A percentile compares a stretch with the other conserved stretches of the same genome.
Conservation (phyloP, 108 stramenopile genomes). For the Asterionellopsis glacialis region DNA sequence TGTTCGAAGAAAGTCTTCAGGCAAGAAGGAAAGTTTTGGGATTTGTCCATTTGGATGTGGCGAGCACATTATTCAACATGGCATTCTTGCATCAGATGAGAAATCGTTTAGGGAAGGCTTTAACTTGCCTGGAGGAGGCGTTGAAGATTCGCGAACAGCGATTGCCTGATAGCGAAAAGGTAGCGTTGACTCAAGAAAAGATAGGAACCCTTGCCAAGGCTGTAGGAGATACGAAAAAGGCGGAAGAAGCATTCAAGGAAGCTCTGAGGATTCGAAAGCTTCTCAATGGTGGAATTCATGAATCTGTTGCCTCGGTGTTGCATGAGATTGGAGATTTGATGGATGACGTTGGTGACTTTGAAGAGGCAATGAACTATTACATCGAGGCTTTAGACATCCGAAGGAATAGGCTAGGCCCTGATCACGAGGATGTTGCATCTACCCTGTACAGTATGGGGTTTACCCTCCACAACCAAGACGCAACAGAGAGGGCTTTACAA, state of each 20-base stretch:
- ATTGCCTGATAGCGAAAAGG: slow-evolving; percentile 59
- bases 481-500: slow-evolving; percentile 18
- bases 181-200: slow-evolving; percentile 58
- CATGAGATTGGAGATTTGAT: slow-evolving; percentile 75
- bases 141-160: slow-evolving; percentile 66
- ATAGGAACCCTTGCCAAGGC: slow-evolving; percentile 50
- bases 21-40: slow-evolving; percentile 66
- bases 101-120: slow-evolving; percentile 49
- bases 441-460: slow-evolving; percentile 42
- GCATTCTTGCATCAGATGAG: slow-evolving; percentile 51
- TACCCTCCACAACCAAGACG: slow-evolving; percentile 22
- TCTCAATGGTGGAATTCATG: slow-evolving; percentile 62
- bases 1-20: slow-evolving; percentile 62
- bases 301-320: slow-evolving; percentile 59
- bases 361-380: slow-evolving; percentile 35
- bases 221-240: slow-evolving; percentile 53
- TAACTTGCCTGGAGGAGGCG: slow-evolving; percentile 68
- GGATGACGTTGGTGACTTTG: slow-evolving; percentile 60
- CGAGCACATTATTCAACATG: slow-evolving; percentile 73
- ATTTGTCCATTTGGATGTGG: slow-evolving; percentile 74
- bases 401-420: slow-evolving; percentile 19
- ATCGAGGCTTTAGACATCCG: slow-evolving; percentile 30
- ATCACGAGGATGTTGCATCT: slow-evolving; percentile 26
- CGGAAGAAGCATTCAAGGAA: slow-evolving; percentile 62
- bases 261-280: slow-evolving; percentile 54